Base-by-base conservation (phyloP, 495 filamentous ascomycete species). In the Xylaria palmicola region DNA sequence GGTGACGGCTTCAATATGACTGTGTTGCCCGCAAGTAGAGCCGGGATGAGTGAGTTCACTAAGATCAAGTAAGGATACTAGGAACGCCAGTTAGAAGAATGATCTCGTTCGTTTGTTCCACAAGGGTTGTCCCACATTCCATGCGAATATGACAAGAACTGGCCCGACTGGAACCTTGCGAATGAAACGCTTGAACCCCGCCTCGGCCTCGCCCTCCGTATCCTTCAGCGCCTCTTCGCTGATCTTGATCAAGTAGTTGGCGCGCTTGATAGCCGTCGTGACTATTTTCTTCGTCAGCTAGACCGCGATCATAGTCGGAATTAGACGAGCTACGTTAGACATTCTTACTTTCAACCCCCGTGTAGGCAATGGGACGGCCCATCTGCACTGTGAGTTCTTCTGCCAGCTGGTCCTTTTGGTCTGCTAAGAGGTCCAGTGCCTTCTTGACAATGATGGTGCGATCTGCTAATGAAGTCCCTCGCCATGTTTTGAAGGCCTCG, bases 61-160 rank as follows among this genome's bases (percentile, higher is more conserved):
- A 96, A 81, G 65, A 93, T 93, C 45, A 97, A 79, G 67, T 95
- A 97, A 12, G 93, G 93, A 69, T 97, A 97, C 91, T 96, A 67
- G 20, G 12, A 34, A 44, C 39, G 54, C 62, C 13, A 59, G 64
- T 4, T 27, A 13, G 0, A 19, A n/a, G n/a, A 53, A 62, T 51
- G 24, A 52, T 22, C 19, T 43, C 19, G 47, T 5, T 26, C 24
- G 30, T 0, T 1, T 7, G 29, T 7, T 40, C 12, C 44, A 30
- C 20, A 27, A 43, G 43, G 5, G 36, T 43, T 39, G 19, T 81
- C 89, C 74, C 75, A 92, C 91, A 72, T 97, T 97, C 93, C 93
- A 97, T 12, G 93, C 90, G 75, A 97, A 97, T 57, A 97, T 83
- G 65, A 96, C 82, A 54, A 97, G 78, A 27, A 91, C 88, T 6